These are phyloP conservation scores for Medakamo hakoo DNA, from an alignment of 139 green algal species.

Conservation along the genomic window DNA sequence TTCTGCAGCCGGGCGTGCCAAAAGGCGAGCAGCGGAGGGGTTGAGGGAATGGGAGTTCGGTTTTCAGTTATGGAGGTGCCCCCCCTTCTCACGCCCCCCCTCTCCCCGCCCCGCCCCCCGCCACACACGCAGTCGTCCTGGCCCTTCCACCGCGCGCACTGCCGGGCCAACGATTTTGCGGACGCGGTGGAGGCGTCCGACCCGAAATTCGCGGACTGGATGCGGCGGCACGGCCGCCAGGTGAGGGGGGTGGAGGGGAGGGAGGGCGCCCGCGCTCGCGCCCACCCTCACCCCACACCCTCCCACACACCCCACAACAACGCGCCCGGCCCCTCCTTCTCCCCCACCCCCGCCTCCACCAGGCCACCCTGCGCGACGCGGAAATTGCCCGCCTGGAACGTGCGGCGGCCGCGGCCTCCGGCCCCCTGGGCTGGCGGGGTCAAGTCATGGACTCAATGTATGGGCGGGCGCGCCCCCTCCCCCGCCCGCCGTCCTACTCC, in stretches of 20 bases:
- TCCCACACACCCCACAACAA: too few species aligned
- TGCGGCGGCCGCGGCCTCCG: constrained; percentile 23
- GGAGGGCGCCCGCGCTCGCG: too few species aligned
- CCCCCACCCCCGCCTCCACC: too few species aligned
- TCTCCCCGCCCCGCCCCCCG: not conserved
- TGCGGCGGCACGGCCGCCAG: constrained; percentile 62
- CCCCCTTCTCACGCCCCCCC: not conserved
- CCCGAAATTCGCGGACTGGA: constrained; percentile 71
- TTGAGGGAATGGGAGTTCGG: not conserved
- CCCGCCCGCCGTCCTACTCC: constrained; percentile 3
- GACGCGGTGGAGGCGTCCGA: constrained; percentile 56
- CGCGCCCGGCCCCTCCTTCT: too few species aligned
- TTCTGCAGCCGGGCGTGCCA: constrained; percentile 76
- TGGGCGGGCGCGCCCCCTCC: constrained; percentile 56
- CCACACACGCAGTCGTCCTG: constrained; percentile 57
- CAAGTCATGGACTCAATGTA: constrained; percentile 84
- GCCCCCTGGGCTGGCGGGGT: constrained; percentile 15
- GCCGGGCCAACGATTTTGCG: constrained; percentile 78
- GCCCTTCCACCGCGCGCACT: constrained; percentile 69
- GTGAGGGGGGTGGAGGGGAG: too few species aligned
- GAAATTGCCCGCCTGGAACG: constrained; percentile 79
- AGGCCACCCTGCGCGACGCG: constrained; percentile 56
- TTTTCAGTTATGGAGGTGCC: not conserved
- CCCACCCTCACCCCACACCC: too few species aligned
- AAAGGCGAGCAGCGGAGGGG: constrained; percentile 27